Evolutionary conservation across 108 stramenopile genomes (phyloP), one percentile per base, ranked within the genome.

Genomic region (Cylindrotheca fusiformis): DNA sequence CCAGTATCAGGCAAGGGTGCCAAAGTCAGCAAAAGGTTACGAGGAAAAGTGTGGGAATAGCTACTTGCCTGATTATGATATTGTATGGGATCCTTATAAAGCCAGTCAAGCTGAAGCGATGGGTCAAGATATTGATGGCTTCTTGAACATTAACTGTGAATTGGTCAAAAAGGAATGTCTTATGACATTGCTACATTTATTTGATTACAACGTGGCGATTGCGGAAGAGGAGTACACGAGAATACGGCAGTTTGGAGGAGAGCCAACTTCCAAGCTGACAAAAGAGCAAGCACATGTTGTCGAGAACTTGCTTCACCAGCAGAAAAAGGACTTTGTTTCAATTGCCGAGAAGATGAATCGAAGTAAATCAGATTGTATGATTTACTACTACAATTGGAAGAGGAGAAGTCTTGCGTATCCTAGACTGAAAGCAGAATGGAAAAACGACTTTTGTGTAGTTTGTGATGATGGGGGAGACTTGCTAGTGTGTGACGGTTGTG

Each of bases 401-500:
- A 69, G 30, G 29, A 68, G 19, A 60, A 44, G 48, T 61, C 55
- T 8, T 33, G 12, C 19, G 18, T 81, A 86, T 56, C 63, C 55
- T 3, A 63, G 52, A 50, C 29, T 56, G 49, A 80, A 83, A 48
- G 75, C 66, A 28, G 49, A 50, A 29, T 86, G 79, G 81, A 80
- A 56, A 63, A 74, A 78, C 3, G 81, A 82, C 66, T 53, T 55
- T 36, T 84, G 83, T 53, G 45, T 52, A 8, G 25, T 82, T 24
- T 87, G 86, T 55, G 53, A 58, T 44, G 81, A 84, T 32, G 83
- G 81, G 26, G 86, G 83, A 1, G 68, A 72, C 21, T 71, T 87
- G 29, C 29, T 73, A 45, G 24, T 88, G 24, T 95, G 94, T 71
- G 94, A 95, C 60, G 75, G 69, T 26, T 95, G 94, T 51, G 72